Base-by-base conservation (phyloP, 305 asterid species). In the Caryopteris hybrid region DNA sequence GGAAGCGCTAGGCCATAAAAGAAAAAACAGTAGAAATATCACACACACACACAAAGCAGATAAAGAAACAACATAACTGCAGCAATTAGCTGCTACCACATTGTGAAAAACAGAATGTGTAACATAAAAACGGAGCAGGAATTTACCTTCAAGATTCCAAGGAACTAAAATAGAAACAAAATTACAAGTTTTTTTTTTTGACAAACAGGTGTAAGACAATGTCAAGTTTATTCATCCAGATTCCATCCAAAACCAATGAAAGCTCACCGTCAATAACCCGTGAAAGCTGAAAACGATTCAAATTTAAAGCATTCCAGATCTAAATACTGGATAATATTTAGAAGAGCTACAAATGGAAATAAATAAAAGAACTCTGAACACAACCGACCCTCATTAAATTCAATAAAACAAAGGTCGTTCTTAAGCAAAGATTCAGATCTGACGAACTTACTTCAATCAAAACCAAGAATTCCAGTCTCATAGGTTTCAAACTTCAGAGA, bases 391-490 rank as follows among this genome's bases (percentile, higher is more conserved):
- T 48, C 11, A 45, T 34, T 14, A 68, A 78, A 77, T 65, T 54
- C 76, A 73, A 61, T 17, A 17, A 34, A 48, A 68, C 31, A 73
- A 79, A 56, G n/a, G n/a, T n/a, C 64, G 54, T 43, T 23, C 58
- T 29, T 2, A 31, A 22, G 55, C 66, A 52, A 54, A 25, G 78
- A 79, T 75, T 78, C 86, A 78, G 92, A 89, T 92, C 98, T 87
- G 89, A 73, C 57, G 61, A 72, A 83, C 84, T 84, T 81, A 87
- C 95, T 42, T 62, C 65, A 64, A 80, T 66, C 46, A 74, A 69
- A 55, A 52, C 29, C 46, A 69, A 54, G 64, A 68, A 56, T 52
- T 74, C 61, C 48, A 46, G 65, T 48, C 74, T 51, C 41, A 6
- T 38, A 73, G 22, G 8, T 22, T 36, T 21, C 39, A 34, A 66